Evolutionary conservation across 306 rosid genomes (phyloP).

Genomic region (Cyclanthera cordifolia): DNA sequence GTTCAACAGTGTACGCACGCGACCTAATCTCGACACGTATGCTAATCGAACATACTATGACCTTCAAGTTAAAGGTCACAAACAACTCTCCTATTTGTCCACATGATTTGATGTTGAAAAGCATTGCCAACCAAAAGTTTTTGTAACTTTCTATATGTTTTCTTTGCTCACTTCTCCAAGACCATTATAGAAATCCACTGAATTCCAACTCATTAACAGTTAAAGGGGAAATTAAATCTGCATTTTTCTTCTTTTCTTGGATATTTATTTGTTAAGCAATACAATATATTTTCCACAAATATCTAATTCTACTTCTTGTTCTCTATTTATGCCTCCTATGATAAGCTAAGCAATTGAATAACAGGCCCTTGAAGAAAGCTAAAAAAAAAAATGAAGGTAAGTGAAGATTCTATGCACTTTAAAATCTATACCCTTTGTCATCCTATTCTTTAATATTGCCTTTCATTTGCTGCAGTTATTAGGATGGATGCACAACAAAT

Average conservation of each 20-base stretch:
- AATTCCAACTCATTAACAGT: conserved; percentile 36
- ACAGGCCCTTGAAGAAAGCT: conserved; percentile 27
- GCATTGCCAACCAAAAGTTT: conserved; percentile 60
- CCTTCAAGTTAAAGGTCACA: conserved; percentile 23
- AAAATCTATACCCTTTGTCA: not conserved
- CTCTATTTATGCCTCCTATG: conserved; percentile 25
- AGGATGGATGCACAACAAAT: conserved; percentile 73
- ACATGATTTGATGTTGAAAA: conserved; percentile 65
- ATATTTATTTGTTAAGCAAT: not conserved
- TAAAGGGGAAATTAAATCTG: conserved; percentile 22
- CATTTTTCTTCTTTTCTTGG: conserved; percentile 18
- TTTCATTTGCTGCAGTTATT: conserved; percentile 58
- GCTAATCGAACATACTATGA: conserved; percentile 22
- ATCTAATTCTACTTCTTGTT: conserved; percentile 24
- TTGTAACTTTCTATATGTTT: conserved; percentile 84
- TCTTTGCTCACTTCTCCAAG: conserved; percentile 34
- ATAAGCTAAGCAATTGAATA: conserved; percentile 22
- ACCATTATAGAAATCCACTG: conserved; percentile 40
- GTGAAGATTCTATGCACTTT: conserved; percentile 3
- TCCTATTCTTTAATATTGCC: conserved; percentile 17
- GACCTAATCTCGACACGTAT: conserved; percentile 25
- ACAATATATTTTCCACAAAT: conserved; percentile 21
- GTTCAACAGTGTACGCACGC: conserved; percentile 6
- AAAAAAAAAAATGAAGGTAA: conserved; percentile 76
- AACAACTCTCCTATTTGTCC: conserved; percentile 32